Base-by-base conservation (phyloP, 306 rosid species). In the Sicyos edulis region DNA sequence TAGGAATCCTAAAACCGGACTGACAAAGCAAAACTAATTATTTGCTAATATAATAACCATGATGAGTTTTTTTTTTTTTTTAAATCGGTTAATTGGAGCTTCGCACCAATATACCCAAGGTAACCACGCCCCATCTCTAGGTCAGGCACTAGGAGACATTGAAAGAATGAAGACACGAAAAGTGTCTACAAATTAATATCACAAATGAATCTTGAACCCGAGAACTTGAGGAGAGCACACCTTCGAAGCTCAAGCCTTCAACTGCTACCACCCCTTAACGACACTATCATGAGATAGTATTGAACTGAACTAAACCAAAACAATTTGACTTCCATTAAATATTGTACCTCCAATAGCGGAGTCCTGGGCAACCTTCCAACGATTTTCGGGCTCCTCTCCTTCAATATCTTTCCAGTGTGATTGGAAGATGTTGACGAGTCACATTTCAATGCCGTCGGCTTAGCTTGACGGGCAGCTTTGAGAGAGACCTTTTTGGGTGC, bases 341-440 rank as follows among this genome's bases (percentile, higher is more conserved):
- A 55, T 17, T 20, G 58, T 86, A 91, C 99, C 99, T 95, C 97
- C 16, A 87, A 80, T 71, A 84, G 76, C 1, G 95, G 91, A 79
- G 96, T 91, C 77, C 92, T 81, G 4, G 99, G 96, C 24, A 97
- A 95, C 80, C 75, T 83, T 20, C 97, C 92, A 37, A 26, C 44
- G 51, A 89, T 79, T 84, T 91, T 91, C 49, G 97, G 92, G 80
- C 99, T 95, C 84, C 83, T 89, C 29, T 88, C 97, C 75, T 93
- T 88, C 4, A 92, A 74, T 69, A 75, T 45, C 80, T 77, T 85
- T 75, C 57, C 86, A 54, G 83, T 68, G 77, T 85, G 91, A 77
- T 74, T 78, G 10, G 81, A 80, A 19, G 89, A 78, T 54, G 92
- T 82, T 34, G 82, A 81, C 51, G 88, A 74, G 17, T 82, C 84